Conservation (phyloP, 306 rosid genomes). For the Adenanthera pavonina region DNA sequence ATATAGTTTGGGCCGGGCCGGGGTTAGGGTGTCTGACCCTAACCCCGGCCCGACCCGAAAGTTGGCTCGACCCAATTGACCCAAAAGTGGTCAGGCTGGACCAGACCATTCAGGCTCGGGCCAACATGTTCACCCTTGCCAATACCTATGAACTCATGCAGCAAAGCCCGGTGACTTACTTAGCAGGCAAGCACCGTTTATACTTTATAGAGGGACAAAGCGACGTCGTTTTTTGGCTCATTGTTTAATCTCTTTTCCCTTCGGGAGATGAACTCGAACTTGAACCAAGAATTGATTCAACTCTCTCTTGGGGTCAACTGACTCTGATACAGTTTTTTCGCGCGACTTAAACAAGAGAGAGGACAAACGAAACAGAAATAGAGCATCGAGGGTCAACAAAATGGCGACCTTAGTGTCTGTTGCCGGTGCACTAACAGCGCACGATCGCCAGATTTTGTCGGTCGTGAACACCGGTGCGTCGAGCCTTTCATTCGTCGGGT, state of each 20-base stretch:
- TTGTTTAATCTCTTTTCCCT: neutral
- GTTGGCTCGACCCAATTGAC: no score
- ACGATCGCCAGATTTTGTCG: constrained; percentile 66
- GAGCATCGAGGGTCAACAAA: constrained; percentile 24
- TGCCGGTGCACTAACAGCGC: constrained; percentile 59
- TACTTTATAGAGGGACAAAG: no score
- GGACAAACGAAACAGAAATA: neutral
- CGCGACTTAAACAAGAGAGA: neutral
- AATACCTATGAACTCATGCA: constrained; percentile 36
- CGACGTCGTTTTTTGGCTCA: neutral
- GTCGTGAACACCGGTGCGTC: constrained; percentile 80
- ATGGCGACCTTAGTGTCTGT: constrained; percentile 58
- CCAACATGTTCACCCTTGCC: no score
- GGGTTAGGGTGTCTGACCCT: no score
- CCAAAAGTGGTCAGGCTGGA: no score
- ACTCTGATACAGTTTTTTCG: neutral
- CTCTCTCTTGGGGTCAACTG: neutral
- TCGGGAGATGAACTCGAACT: neutral
- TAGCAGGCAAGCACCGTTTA: constrained; percentile 35
- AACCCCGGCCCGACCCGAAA: no score
- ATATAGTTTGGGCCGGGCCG: no score
- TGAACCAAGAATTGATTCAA: neutral
- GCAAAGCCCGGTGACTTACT: constrained; percentile 17
- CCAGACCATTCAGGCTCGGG: no score
- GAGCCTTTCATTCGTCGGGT: constrained; percentile 84